A percentile compares a stretch with the other conserved stretches of the same genome.
Evolutionary conservation across 331 rosid species (phyloP).

Genomic region (Dryas integrifolia): DNA sequence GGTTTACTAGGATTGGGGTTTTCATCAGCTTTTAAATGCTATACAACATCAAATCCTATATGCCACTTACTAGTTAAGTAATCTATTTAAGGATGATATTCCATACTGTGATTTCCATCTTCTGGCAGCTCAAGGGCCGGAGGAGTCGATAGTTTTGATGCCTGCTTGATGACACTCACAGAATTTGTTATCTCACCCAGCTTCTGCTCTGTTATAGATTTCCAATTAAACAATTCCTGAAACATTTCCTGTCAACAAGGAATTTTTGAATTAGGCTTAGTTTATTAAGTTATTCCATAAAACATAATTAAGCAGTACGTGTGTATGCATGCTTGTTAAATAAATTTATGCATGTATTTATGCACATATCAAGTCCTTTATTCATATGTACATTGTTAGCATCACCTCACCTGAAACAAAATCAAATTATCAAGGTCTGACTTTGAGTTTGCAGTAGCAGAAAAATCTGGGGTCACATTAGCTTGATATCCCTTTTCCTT

Average conservation of each 20-base stretch:
- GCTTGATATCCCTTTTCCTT: slow-evolving; percentile 55
- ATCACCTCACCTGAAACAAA: slow-evolving; percentile 56
- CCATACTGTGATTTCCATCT: slow-evolving; percentile 40
- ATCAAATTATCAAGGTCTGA: slow-evolving; percentile 55
- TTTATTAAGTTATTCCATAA: neutral
- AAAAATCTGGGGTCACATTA: slow-evolving; percentile 79
- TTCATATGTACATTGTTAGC: neutral
- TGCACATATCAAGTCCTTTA: neutral
- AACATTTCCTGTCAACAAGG: slow-evolving; percentile 60
- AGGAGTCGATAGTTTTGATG: slow-evolving; percentile 21
- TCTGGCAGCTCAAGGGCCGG: slow-evolving; percentile 4
- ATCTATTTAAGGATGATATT: neutral
- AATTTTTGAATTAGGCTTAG: slow-evolving; percentile 8
- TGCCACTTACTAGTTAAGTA: neutral
- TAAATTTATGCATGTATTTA: neutral
- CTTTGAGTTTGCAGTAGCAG: slow-evolving; percentile 64
- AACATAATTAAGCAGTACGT: neutral
- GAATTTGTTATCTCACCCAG: slow-evolving; percentile 57
- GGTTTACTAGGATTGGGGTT: slow-evolving; percentile 9
- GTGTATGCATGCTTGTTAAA: too few species aligned
- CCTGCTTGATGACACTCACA: slow-evolving; percentile 50
- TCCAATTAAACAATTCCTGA: slow-evolving; percentile 72
- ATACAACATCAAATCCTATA: slow-evolving; percentile 16
- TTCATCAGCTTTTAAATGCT: slow-evolving; percentile 11
- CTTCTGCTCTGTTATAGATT: slow-evolving; percentile 70